Base-by-base conservation (phyloP, 306 rosid genomes). In the Acacia crassicarpa region DNA sequence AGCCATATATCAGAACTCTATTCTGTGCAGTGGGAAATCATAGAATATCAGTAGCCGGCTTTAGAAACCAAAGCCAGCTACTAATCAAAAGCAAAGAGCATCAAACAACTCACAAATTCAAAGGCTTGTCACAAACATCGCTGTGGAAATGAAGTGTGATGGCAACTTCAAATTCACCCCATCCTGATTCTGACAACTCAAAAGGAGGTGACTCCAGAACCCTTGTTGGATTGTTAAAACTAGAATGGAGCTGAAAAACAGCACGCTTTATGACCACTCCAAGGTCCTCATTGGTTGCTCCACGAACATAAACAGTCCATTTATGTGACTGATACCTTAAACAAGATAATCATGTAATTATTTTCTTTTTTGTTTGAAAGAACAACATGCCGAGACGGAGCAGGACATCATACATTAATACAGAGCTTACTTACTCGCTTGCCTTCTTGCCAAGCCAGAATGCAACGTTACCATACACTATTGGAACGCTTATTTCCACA, bases 381-480 rank as follows among this genome's bases (percentile, higher is more conserved):
- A 30, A 45, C 46, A 67, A 70, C 38, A 67, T 40, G 61, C 74
- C 59, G 33, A 90, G 67, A 75, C 77, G 14, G 80, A 84, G 54
- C 75, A 41, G 54, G 22, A 23, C 72, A 80, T 80, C 51, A 78
- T 69, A 77, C 67, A 68, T 46, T 41, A 77, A 76, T 61, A 80
- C 71, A 58, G 23, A 72, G 80, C 79, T 78, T 70, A 91, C 94
- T 88, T 87, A 93, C 95, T 93, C 94, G 82, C 89, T 91, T 63
- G 97, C 97, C 88, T 93, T 93, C 84, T 91, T 91, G 72, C 97
- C 94, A 76, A 93, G 97, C 96, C 96, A 91, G 88, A 93, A 91
- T 85, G 97, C 88, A 54, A 86, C 79, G 87, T 91, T 93, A 51
- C 96, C 97, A 78, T 89, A 93, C 78, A 88, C 96, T 78, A 91